A percentile compares a stretch with the other conserved stretches of the same genome.
These are phyloP conservation scores for Globisporangium heterothallicum DNA, from an alignment of 352 stramenopile genomes.

Conservation along the genomic window DNA sequence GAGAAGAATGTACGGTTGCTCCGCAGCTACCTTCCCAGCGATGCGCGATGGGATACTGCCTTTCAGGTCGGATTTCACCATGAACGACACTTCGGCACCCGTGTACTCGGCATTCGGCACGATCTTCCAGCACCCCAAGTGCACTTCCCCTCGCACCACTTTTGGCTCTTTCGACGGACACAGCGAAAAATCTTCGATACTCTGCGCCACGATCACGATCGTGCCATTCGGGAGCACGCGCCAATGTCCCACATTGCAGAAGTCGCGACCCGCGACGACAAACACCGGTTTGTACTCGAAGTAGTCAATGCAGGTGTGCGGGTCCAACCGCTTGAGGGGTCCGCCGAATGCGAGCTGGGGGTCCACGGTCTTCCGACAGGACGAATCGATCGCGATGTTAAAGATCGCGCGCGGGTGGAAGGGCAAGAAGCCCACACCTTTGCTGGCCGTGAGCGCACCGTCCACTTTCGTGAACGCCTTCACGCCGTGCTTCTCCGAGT, in stretches of 20 bases:
- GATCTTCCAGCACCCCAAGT: conserved; percentile 64
- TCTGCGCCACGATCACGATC: conserved; percentile 65
- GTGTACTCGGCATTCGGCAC: conserved; percentile 54
- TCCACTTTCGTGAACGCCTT: conserved; percentile 66
- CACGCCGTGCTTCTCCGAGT: conserved; percentile 65
- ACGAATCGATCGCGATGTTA: conserved; percentile 43
- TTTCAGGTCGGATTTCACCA: conserved; percentile 72
- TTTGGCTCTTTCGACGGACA: conserved; percentile 67
- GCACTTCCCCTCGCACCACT: conserved; percentile 57
- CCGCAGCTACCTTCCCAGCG: conserved; percentile 47
- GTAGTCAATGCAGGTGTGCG: conserved; percentile 63
- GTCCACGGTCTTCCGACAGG: conserved; percentile 50
- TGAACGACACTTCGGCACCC: conserved; percentile 52
- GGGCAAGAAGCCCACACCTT: conserved; percentile 43
- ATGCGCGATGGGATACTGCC: conserved; percentile 63
- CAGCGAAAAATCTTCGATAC: conserved; percentile 47
- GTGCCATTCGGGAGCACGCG: conserved; percentile 52
- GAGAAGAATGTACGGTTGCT: conserved; percentile 62
- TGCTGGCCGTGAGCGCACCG: conserved; percentile 54
- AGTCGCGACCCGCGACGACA: conserved; percentile 66
- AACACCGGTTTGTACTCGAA: conserved; percentile 80
- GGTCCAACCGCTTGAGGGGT: conserved; percentile 37
- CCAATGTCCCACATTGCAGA: conserved; percentile 69
- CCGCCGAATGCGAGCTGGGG: conserved; percentile 41
- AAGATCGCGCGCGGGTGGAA: conserved; percentile 50